Evolutionary conservation across 1,284 basidiomycete genomes (phyloP).

Genomic region (Ganoderma sinense): DNA sequence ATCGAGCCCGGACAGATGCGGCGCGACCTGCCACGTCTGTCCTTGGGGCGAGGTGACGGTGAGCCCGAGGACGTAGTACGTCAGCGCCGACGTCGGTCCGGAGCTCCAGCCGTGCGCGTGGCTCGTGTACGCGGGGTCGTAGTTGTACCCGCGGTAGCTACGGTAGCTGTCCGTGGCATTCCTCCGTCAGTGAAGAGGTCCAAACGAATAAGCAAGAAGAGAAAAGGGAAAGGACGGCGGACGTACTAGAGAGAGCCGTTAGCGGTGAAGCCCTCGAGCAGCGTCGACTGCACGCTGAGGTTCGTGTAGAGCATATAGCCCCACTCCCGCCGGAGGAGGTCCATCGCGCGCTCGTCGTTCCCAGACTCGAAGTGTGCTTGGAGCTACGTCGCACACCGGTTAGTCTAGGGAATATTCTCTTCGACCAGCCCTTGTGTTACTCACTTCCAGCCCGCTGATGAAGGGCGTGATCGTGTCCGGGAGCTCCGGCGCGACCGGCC

Average conservation of each 20-base stretch:
- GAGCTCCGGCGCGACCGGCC: slow-evolving; percentile 56
- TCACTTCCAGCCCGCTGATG: slow-evolving; percentile 57
- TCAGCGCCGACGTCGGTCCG: slow-evolving; percentile 45
- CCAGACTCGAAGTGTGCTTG: slow-evolving; percentile 60
- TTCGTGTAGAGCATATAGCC: slow-evolving; percentile 63
- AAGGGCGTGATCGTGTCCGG: slow-evolving; percentile 61
- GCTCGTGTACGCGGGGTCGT: slow-evolving; percentile 55
- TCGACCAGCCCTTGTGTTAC: not conserved
- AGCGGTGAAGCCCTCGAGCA: slow-evolving; percentile 58
- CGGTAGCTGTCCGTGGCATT: slow-evolving; percentile 44
- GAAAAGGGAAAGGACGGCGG: not conserved
- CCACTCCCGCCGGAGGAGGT: slow-evolving; percentile 57
- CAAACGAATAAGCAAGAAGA: not conserved
- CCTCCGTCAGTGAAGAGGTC: not conserved
- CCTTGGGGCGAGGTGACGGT: slow-evolving; percentile 48
- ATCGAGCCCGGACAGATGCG: slow-evolving; percentile 47
- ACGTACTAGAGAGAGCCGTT: slow-evolving; percentile 57
- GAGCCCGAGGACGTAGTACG: slow-evolving; percentile 54
- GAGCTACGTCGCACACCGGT: slow-evolving; percentile 39
- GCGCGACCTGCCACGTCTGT: slow-evolving; percentile 50
- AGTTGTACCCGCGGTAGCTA: slow-evolving; percentile 54
- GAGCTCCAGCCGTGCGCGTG: slow-evolving; percentile 50
- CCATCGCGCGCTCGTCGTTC: slow-evolving; percentile 54
- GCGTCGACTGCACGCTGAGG: slow-evolving; percentile 56
- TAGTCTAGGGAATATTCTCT: not conserved